Evolutionary conservation across 2,329 filamentous ascomycete genomes (phyloP), one percentile per base, ranked within the genome.

Genomic region (Hypomyces rosellus): DNA sequence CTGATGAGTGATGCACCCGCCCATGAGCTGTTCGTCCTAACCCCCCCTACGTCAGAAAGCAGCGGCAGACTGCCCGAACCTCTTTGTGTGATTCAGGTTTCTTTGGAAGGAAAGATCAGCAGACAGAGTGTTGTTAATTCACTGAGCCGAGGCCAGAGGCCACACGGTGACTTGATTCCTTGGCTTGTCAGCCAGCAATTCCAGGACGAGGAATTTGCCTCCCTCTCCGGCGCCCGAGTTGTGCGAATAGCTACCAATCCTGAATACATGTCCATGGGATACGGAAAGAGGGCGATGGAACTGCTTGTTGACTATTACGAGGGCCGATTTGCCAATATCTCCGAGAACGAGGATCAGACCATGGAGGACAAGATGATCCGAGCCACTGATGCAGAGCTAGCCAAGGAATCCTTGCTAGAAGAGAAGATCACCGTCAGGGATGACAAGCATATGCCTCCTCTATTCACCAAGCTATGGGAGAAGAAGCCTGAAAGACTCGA

Each of bases 111-210:
- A 60, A 87, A 89, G 58, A 99, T 99, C 63, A 96, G 91, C 74
- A 82, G 85, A 57, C 86, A 95, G 62, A 97, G 91, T 63, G 91
- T 99, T 3, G 74, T 96, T 52, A 95, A 89, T 69, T 88, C 88
- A 65, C 72, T 99, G 56, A 92, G 88, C 61, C 82, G 93, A 65
- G 95, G 93, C 36, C 88, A 93, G 65, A 80, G 93, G 59, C 89
- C 92, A 1, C 84, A 88, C 37, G 93, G 93, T 61, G 93, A 99
- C 67, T 73, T 99, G 48, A 99, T 99, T 51, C 93, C 93, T 1
- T 99, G 93, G 93, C 80, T 97, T 33, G 88, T 99, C 55, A 95
- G 89, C 65, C 91, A 97, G 65, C 93, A 99, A 65, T 99, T 96
- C 74, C 93, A 97, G 64, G 93, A 99, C 61, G 89, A 95, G 57